Evolutionary conservation across 768 basidiomycete genomes (phyloP).

Genomic region (Podaxis carcinomalis): DNA sequence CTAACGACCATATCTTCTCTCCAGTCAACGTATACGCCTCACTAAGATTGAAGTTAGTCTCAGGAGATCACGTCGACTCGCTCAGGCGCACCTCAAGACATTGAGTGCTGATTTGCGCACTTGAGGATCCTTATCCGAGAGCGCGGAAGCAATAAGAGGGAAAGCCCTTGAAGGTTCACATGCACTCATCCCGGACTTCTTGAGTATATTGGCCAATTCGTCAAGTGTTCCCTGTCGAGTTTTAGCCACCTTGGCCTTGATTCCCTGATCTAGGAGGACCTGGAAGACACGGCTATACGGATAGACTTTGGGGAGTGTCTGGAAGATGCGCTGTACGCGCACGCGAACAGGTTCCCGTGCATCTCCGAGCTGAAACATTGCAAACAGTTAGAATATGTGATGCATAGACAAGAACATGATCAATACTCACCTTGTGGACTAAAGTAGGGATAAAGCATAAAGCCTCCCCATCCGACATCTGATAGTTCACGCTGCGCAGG

Average conservation of each 20-base stretch:
- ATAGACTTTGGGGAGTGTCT: constrained; percentile 83
- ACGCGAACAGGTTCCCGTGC: constrained; percentile 76
- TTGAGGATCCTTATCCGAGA: constrained; percentile 85
- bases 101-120: constrained; percentile 86
- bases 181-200: constrained; percentile 75
- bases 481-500: constrained; percentile 66
- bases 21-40: constrained; percentile 81
- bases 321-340: constrained; percentile 82
- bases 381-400: constrained; percentile 4
- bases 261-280: constrained; percentile 80
- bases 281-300: constrained; percentile 92
- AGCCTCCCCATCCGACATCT: constrained; percentile 84
- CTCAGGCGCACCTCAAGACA: constrained; percentile 61
- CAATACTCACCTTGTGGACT: constrained; percentile 70
- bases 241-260: constrained; percentile 88
- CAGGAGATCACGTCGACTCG: constrained; percentile 7
- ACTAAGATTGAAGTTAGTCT: constrained; percentile 33
- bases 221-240: constrained; percentile 86
- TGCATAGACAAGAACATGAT: background rate
- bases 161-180: constrained; percentile 83
- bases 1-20: constrained; percentile 79
- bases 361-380: constrained; percentile 75
- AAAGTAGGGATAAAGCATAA: constrained; percentile 85
- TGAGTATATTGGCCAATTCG: constrained; percentile 72
- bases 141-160: constrained; percentile 69